phyloP scores from a whole-genome alignment of 2,329 filamentous ascomycete genomes.

The Cordyceps tenuipes region DNA sequence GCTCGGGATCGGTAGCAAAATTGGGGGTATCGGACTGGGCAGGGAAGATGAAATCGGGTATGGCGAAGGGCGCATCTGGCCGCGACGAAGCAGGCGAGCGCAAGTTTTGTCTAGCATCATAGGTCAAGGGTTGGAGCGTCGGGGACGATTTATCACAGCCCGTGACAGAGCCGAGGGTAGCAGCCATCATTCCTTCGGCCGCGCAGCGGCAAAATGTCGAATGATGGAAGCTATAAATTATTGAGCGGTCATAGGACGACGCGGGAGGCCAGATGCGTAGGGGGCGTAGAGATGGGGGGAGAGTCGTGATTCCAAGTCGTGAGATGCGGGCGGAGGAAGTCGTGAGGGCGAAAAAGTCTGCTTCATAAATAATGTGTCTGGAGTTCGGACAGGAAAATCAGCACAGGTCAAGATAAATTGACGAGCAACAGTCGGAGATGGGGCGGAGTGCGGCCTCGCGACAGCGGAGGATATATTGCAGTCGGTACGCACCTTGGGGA shows the following conservation, averaged over 20 bases:
- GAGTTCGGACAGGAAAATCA: neutral
- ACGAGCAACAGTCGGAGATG: neutral
- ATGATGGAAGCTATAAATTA: constrained; percentile 20
- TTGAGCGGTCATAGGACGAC: constrained; percentile 31
- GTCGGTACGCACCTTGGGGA: constrained; percentile 15
- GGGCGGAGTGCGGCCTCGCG: neutral
- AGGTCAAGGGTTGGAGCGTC: constrained; percentile 12
- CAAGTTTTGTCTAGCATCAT: neutral
- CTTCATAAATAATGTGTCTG: constrained; percentile 15
- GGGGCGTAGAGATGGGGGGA: neutral
- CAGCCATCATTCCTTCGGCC: constrained; percentile 38
- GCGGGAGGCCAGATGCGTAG: constrained; percentile 14
- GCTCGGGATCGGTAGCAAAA: constrained; percentile 22
- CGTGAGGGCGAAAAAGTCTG: constrained; percentile 12
- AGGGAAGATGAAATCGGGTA: constrained; percentile 59
- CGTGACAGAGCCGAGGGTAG: constrained; percentile 30
- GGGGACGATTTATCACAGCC: constrained; percentile 22
- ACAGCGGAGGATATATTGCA: neutral
- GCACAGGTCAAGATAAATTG: constrained; percentile 7
- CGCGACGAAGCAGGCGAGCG: constrained; percentile 1
- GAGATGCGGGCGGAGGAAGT: neutral
- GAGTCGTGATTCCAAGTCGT: constrained; percentile 11
- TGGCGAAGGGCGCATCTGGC: constrained; percentile 38
- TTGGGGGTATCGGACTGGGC: constrained; percentile 35
- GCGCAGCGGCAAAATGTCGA: constrained; percentile 40